phyloP scores from a whole-genome alignment of 805 yeast genomes.

The Isabelozyma gotoi region DNA sequence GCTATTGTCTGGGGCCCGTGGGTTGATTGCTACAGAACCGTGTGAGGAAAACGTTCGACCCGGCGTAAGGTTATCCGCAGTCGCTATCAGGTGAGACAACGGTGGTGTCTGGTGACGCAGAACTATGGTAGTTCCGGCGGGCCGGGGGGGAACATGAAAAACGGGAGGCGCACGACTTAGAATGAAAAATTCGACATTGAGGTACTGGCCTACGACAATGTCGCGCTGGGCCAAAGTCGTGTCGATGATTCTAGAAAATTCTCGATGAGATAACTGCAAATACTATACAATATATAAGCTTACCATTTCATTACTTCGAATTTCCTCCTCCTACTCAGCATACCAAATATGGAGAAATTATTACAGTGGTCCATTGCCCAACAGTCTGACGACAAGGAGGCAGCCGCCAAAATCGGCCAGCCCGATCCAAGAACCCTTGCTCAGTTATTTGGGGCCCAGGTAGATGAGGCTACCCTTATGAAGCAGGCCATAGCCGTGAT shows the following conservation, averaged over 20 bases:
- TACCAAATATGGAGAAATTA: conserved; percentile 72
- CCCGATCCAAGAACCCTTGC: conserved; percentile 81
- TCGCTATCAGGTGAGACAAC: conserved; percentile 4
- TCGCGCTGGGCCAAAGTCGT: not conserved
- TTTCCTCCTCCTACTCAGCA: not conserved
- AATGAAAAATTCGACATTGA: no score
- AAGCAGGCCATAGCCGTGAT: conserved; percentile 67
- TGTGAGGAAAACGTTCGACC: not conserved
- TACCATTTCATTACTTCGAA: not conserved
- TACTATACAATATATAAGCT: not conserved
- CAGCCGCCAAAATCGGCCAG: conserved; percentile 58
- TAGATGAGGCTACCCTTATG: conserved; percentile 91
- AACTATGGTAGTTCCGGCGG: not conserved
- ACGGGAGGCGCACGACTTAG: no score
- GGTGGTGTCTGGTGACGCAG: not conserved
- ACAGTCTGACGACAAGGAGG: conserved; percentile 69
- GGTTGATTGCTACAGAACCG: not conserved
- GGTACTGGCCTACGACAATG: not conserved
- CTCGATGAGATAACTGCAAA: not conserved
- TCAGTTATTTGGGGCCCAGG: conserved; percentile 67
- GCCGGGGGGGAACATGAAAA: not conserved
- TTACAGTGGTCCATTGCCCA: conserved; percentile 89
- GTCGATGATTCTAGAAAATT: not conserved
- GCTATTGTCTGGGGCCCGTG: no score
- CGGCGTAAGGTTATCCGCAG: conserved; percentile 1